phyloP scores from a whole-genome alignment of 2,329 filamentous ascomycete species.

The Lasiodiplodia sp. region DNA sequence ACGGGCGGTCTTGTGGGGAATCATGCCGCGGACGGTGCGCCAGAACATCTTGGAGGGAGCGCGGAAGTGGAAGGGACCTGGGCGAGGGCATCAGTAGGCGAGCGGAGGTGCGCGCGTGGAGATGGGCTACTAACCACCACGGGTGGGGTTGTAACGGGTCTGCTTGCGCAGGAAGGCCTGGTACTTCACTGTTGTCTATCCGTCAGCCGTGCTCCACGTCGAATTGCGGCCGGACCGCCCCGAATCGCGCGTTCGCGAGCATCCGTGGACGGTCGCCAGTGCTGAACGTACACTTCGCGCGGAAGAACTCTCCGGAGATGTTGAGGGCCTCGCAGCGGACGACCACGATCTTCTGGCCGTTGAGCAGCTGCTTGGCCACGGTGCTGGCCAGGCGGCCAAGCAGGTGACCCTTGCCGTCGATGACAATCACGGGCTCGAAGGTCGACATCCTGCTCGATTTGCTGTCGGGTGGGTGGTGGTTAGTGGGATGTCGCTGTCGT shows the following conservation, averaged over 20 bases:
- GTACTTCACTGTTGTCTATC: conserved; percentile 87
- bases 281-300: conserved; percentile 92
- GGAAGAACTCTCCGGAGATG: conserved; percentile 99
- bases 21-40: conserved; percentile 99
- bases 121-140: conserved; percentile 76
- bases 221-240: conserved; percentile 13
- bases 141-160: conserved; percentile 99
- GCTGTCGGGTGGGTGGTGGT: conserved; percentile 30
- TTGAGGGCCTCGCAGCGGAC: conserved; percentile 99
- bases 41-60: conserved; percentile 99
- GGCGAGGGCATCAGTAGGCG: conserved; percentile 37
- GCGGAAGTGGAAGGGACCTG: conserved; percentile 99
- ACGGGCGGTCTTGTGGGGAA: conserved; percentile 99
- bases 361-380: conserved; percentile 98
- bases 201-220: conserved; percentile 56
- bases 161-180: conserved; percentile 99
- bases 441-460: conserved; percentile 64
- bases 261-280: conserved; percentile 2
- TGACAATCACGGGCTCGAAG: conserved; percentile 81
- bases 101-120: conserved; percentile 22
- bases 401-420: conserved; percentile 99
- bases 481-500: conserved; percentile 31
- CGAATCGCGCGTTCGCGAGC: conserved; percentile 8
- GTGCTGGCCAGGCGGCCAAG: conserved; percentile 98
- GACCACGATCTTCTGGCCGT: conserved; percentile 98